Evolutionary conservation across 1,139 yeast species (phyloP).

Genomic region (Pichiaceae sp.): DNA sequence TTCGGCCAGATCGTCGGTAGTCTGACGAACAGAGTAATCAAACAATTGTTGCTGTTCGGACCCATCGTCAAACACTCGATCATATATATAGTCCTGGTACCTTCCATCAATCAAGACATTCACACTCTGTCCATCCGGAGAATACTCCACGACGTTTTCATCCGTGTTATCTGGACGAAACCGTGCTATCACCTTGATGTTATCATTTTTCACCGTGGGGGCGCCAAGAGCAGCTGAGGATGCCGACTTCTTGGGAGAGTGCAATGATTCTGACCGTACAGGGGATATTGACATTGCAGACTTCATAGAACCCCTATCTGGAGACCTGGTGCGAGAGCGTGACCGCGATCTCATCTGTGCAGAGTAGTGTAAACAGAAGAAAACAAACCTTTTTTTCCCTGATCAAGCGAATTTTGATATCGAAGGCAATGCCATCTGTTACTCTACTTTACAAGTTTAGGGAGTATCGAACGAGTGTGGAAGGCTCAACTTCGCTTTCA

Average conservation of each 20-base stretch:
- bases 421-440: constrained; percentile 4
- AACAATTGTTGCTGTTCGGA: constrained; percentile 55
- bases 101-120: constrained; percentile 3
- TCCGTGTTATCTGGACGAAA: constrained; percentile 44
- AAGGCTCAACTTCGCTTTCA: constrained; percentile 1
- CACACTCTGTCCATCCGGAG: constrained; percentile 18
- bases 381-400: neutral
- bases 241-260: neutral
- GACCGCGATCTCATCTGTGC: neutral
- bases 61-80: constrained; percentile 48
- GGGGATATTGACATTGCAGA: constrained; percentile 1
- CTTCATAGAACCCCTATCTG: neutral
- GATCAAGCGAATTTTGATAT: neutral
- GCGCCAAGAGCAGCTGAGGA: neutral
- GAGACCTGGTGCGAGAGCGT: neutral
- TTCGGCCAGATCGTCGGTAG: constrained; percentile 58
- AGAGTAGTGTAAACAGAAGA: neutral
- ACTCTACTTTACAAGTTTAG: constrained; percentile 13
- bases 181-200: constrained; percentile 59
- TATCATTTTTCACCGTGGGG: constrained; percentile 9
- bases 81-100: constrained; percentile 44
- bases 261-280: neutral
- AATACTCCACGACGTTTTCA: constrained; percentile 20
- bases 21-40: constrained; percentile 47
- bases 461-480: constrained; percentile 1